Percentiles rank a stretch among this genome's conserved stretches.
Evolutionary conservation across 1,284 basidiomycete genomes (phyloP).

Genomic region (Trichosporon ovoides): DNA sequence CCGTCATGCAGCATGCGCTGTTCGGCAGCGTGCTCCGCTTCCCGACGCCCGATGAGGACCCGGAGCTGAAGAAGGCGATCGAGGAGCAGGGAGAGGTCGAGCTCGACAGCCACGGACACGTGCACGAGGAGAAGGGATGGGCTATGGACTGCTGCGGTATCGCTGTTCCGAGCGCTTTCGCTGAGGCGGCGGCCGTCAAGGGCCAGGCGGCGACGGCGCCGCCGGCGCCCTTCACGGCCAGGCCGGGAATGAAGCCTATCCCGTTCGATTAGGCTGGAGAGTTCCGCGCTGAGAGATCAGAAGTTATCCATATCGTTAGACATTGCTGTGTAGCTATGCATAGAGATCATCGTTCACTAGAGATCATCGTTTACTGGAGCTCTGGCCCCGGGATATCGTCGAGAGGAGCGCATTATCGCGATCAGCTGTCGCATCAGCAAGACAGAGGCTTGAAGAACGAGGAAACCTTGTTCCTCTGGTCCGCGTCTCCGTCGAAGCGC

Average conservation of each 20-base stretch:
- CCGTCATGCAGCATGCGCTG: slow-evolving; percentile 92
- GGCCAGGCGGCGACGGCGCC: slow-evolving; percentile 40
- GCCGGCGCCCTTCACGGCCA: slow-evolving; percentile 33
- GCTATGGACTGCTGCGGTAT: slow-evolving; percentile 81
- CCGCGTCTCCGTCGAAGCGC: too few species aligned
- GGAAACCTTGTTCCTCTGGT: too few species aligned
- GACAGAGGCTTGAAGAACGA: too few species aligned
- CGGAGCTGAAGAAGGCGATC: slow-evolving; percentile 42
- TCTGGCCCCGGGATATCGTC: too few species aligned
- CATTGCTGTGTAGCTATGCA: too few species aligned
- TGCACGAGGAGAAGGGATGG: slow-evolving; percentile 71
- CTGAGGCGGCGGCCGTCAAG: slow-evolving; percentile 58
- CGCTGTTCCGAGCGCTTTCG: slow-evolving; percentile 76
- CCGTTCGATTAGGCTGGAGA: slow-evolving; percentile 86
- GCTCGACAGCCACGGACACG: slow-evolving; percentile 58
- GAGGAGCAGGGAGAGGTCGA: slow-evolving; percentile 50
- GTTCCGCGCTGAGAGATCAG: too few species aligned
- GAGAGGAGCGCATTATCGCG: too few species aligned
- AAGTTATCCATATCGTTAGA: too few species aligned
- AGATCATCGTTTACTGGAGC: too few species aligned
- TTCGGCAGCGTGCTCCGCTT: slow-evolving; percentile 80
- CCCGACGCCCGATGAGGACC: slow-evolving; percentile 48
- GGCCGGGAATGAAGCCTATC: slow-evolving; percentile 68
- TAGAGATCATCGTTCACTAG: too few species aligned
- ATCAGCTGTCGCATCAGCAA: too few species aligned